Evolutionary conservation across 2,329 filamentous ascomycete species (phyloP).

Genomic region (Hypoxylon sp.): DNA sequence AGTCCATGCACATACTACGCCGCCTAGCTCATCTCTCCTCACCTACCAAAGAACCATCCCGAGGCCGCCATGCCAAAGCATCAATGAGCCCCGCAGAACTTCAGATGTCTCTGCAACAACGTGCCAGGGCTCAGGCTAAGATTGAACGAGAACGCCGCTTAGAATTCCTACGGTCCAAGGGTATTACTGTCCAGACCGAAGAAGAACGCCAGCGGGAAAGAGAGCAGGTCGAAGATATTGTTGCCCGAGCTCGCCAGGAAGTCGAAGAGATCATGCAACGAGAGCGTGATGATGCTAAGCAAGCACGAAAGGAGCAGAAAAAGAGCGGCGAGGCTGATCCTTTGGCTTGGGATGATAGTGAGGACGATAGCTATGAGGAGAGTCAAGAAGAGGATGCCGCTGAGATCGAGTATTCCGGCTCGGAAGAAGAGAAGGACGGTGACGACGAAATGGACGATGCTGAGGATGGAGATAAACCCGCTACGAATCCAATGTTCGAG

Average conservation of each 20-base stretch:
- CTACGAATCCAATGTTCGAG: conserved; percentile 48
- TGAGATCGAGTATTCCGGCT: conserved; percentile 52
- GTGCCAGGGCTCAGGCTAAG: conserved; percentile 83
- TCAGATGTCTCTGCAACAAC: conserved; percentile 73
- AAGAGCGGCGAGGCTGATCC: conserved; percentile 61
- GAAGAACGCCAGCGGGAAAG: conserved; percentile 88
- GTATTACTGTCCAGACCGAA: conserved; percentile 82
- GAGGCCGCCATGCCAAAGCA: conserved; percentile 58
- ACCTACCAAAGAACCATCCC: conserved; percentile 64
- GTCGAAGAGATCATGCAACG: conserved; percentile 81
- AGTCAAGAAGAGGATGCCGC: conserved; percentile 59
- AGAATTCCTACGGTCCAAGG: conserved; percentile 80
- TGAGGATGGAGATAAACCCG: conserved; percentile 49
- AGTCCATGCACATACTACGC: conserved; percentile 75
- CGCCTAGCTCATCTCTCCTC: conserved; percentile 79
- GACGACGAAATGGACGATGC: conserved; percentile 51
- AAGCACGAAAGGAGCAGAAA: conserved; percentile 62
- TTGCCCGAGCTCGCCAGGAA: conserved; percentile 85
- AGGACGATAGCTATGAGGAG: conserved; percentile 55
- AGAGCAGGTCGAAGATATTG: conserved; percentile 86
- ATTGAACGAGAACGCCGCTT: conserved; percentile 81
- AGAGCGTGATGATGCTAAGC: conserved; percentile 80
- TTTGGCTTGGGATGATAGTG: conserved; percentile 68
- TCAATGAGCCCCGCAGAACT: conserved; percentile 78
- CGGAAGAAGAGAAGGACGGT: conserved; percentile 55